These are phyloP conservation scores for Murraya paniculata DNA, from an alignment of 345 rosid genomes.

Conservation along the genomic window DNA sequence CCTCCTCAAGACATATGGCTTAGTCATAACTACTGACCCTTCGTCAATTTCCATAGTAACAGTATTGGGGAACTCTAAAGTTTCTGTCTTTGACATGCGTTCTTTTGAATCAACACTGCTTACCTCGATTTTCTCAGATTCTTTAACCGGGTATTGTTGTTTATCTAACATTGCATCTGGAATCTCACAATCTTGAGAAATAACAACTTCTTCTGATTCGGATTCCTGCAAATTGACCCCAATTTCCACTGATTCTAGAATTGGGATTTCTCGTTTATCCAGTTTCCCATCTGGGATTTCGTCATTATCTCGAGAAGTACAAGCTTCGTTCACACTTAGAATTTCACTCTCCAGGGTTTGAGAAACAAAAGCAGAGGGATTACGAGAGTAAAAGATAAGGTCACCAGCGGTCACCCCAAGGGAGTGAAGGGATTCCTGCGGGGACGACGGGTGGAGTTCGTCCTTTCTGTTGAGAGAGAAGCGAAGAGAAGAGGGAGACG, in stretches of 20 bases:
- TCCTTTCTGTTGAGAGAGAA: conserved; percentile 73
- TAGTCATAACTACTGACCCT: conserved; percentile 26
- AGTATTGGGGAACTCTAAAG: background rate
- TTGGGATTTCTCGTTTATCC: conserved; percentile 2
- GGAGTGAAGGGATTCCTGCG: conserved; percentile 43
- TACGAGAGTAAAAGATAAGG: conserved; percentile 53
- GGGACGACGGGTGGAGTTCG: conserved; percentile 47
- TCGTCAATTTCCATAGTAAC: conserved; percentile 32
- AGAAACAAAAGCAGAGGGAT: conserved; percentile 21
- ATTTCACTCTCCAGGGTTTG: background rate
- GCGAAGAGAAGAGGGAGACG: conserved; percentile 35
- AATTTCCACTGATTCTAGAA: conserved; percentile 1
- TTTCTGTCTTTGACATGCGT: background rate
- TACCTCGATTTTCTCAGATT: conserved; percentile 1
- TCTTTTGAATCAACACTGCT: conserved; percentile 2
- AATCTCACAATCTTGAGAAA: background rate
- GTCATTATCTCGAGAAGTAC: background rate
- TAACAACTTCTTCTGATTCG: conserved; percentile 8
- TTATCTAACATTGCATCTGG: background rate
- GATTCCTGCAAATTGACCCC: conserved; percentile 7
- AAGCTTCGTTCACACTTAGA: background rate
- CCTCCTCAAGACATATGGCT: conserved; percentile 59
- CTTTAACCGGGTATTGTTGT: conserved; percentile 5
- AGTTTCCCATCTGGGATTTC: background rate
- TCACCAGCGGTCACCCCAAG: conserved; percentile 74